Percentiles rank a stretch among this genome's conserved stretches.
phyloP scores from a whole-genome alignment of 768 basidiomycete species.

The Lactifluus subvellereus region DNA sequence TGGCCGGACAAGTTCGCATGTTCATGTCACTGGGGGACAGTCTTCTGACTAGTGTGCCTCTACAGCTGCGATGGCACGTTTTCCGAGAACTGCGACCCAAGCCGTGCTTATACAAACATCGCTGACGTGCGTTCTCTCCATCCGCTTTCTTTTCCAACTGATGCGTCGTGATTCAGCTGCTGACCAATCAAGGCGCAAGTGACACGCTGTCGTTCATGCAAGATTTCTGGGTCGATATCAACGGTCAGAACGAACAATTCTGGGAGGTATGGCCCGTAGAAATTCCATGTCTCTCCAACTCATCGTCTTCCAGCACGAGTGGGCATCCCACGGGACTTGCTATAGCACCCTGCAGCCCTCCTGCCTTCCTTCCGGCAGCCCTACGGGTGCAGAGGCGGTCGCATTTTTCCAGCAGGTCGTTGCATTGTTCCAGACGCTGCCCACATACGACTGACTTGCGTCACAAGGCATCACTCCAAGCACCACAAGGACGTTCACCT shows the following conservation, averaged over 20 bases:
- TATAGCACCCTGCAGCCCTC: constrained; percentile 50
- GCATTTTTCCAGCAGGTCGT: constrained; percentile 61
- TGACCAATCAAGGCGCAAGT: constrained; percentile 50
- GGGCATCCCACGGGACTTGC: constrained; percentile 61
- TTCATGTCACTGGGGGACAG: no score
- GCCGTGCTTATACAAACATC: constrained; percentile 44
- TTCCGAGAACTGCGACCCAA: constrained; percentile 35
- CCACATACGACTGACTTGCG: constrained; percentile 68
- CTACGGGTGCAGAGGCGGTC: constrained; percentile 64
- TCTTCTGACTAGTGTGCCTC: constrained; percentile 9
- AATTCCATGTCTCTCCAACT: neutral
- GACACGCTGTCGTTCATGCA: constrained; percentile 57
- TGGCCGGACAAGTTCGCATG: constrained; percentile 57
- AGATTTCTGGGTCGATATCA: constrained; percentile 57
- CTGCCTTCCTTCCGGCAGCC: constrained; percentile 57
- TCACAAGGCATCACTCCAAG: constrained; percentile 70
- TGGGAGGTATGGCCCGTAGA: constrained; percentile 49
- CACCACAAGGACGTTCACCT: constrained; percentile 49
- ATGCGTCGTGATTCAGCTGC: constrained; percentile 37
- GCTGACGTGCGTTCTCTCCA: constrained; percentile 29
- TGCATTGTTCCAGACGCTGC: constrained; percentile 56
- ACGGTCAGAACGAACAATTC: constrained; percentile 54
- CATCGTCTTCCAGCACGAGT: constrained; percentile 47
- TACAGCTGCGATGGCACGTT: constrained; percentile 48
- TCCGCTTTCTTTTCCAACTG: neutral